Percentiles rank a stretch among this genome's conserved stretches.
Evolutionary conservation across 2,329 filamentous ascomycete genomes (phyloP).

Genomic region (Apiospora arundinis): DNA sequence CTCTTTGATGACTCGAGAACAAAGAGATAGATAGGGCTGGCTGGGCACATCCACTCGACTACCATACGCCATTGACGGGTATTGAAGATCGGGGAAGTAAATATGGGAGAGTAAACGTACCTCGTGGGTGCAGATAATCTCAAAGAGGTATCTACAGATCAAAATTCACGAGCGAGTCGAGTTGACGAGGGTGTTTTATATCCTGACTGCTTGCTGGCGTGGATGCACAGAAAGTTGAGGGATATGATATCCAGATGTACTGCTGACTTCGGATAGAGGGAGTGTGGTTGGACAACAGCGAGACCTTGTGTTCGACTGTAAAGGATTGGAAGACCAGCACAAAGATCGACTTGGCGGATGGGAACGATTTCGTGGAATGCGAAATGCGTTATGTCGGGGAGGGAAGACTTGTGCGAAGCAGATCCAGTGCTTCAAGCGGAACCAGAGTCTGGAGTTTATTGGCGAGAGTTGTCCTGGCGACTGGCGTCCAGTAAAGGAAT

Average conservation of each 20-base stretch:
- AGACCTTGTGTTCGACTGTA: constrained; percentile 24
- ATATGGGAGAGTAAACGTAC: not conserved
- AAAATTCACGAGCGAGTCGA: constrained; percentile 6
- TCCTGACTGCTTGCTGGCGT: not conserved
- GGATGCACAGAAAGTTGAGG: constrained; percentile 13
- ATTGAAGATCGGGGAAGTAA: not conserved
- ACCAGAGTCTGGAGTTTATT: not conserved
- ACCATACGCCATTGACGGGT: not conserved
- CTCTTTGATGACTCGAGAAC: not conserved
- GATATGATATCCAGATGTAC: constrained; percentile 8
- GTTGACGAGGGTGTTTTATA: constrained; percentile 15
- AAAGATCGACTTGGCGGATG: not conserved
- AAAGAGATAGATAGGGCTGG: not conserved
- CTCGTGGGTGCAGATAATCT: constrained; percentile 1
- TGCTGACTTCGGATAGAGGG: constrained; percentile 1
- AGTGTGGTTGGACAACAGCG: constrained; percentile 28
- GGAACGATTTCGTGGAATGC: constrained; percentile 7
- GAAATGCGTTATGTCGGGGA: constrained; percentile 3
- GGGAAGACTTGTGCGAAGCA: constrained; percentile 21
- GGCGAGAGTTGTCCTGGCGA: constrained; percentile 16
- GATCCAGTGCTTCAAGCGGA: constrained; percentile 22
- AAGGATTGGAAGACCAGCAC: not conserved
- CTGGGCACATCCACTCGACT: not conserved
- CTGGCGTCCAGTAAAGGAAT: constrained; percentile 22
- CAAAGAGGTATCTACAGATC: not conserved